These are phyloP conservation scores for Coelastrella sp. DNA, from an alignment of 139 green algal genomes.

Conservation along the genomic window DNA sequence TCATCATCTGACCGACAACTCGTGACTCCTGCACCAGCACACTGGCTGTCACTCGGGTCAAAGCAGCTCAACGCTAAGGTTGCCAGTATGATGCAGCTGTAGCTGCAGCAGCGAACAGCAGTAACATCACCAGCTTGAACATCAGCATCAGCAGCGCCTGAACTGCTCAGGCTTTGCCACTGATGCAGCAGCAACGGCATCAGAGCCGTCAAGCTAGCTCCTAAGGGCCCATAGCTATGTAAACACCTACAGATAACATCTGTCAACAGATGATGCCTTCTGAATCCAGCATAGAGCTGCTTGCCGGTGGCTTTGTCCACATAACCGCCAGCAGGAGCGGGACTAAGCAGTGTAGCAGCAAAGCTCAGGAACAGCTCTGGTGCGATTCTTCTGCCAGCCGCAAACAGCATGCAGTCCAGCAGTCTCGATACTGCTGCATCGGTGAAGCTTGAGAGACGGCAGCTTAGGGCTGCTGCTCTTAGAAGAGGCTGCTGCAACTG, in stretches of 20 bases:
- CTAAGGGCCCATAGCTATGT: slow-evolving; percentile 13
- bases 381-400: slow-evolving; percentile 19
- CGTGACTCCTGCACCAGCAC: not conserved
- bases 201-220: slow-evolving; percentile 42
- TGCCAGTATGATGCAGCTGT: slow-evolving; percentile 45
- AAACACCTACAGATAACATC: slow-evolving; percentile 22
- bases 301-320: not conserved
- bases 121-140: not conserved
- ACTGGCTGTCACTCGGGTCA: not conserved
- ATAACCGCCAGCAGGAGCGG: slow-evolving; percentile 19
- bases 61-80: slow-evolving; percentile 18
- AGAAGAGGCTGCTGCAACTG: slow-evolving; percentile 19
- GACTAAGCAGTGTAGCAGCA: slow-evolving; percentile 39
- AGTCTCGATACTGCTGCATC: slow-evolving; percentile 22
- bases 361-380: slow-evolving; percentile 44
- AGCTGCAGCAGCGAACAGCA: slow-evolving; percentile 32
- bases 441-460: not conserved
- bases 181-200: slow-evolving; percentile 18
- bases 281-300: not conserved
- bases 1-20: too few relatives aligned
- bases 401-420: slow-evolving; percentile 31
- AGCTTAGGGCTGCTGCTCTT: slow-evolving; percentile 11
- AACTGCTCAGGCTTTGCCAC: not conserved
- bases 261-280: slow-evolving; percentile 22
- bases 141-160: not conserved